phyloP scores from a whole-genome alignment of 108 stramenopile species.

The Discostella stelligeroides region DNA sequence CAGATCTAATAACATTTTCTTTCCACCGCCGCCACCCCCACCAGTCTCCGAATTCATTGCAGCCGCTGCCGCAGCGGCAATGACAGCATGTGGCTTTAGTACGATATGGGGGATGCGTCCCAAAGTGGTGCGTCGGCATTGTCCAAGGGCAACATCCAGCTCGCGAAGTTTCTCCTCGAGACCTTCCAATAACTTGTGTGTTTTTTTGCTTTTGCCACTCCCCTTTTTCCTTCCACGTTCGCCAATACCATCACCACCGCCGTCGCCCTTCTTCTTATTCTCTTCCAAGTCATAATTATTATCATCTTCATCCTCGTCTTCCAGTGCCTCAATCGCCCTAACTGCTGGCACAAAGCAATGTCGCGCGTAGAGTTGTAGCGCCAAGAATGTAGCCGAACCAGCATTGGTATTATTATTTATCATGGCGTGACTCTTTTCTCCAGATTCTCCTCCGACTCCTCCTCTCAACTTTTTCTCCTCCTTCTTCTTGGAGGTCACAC shows the following conservation, averaged over 20 bases:
- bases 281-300: constrained; percentile 3
- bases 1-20: constrained; percentile 51
- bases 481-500: constrained; percentile 15
- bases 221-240: neutral
- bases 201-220: constrained; percentile 16
- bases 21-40: too few relatives aligned
- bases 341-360: constrained; percentile 84
- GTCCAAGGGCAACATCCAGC: constrained; percentile 77
- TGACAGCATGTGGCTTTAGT: constrained; percentile 51
- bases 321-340: constrained; percentile 44
- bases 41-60: constrained; percentile 10
- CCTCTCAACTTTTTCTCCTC: too few relatives aligned
- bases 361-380: constrained; percentile 75
- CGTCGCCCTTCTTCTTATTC: neutral
- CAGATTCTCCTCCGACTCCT: constrained; percentile 9
- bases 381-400: constrained; percentile 46
- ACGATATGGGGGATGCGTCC: constrained; percentile 62
- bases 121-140: constrained; percentile 61
- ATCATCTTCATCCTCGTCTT: constrained; percentile 31
- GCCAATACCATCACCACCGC: too few relatives aligned
- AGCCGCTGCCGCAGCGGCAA: constrained; percentile 36
- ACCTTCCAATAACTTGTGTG: constrained; percentile 45
- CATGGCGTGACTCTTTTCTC: too few relatives aligned
- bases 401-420: constrained; percentile 7
- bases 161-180: constrained; percentile 76